These are phyloP conservation scores for Rhododendron williamsianum DNA, from an alignment of 148 eudicot species.

Conservation along the genomic window DNA sequence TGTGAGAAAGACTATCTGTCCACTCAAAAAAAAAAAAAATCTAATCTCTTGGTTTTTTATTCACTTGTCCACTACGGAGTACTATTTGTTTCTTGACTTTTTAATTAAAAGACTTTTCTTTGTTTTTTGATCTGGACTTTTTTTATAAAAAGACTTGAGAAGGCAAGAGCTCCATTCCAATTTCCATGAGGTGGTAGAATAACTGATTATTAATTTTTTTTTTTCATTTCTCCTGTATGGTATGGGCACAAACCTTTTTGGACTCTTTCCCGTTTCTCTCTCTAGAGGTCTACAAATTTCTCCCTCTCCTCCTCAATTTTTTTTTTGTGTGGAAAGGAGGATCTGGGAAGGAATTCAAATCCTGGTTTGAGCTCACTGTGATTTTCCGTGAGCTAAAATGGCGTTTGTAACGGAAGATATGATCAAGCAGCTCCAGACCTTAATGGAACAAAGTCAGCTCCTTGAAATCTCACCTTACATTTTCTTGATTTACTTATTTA, in stretches of 20 bases:
- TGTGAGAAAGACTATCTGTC: not conserved
- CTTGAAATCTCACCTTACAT: constrained; percentile 2
- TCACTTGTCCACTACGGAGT: not conserved
- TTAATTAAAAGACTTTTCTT: not conserved
- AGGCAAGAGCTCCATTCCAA: not conserved
- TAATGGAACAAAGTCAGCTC: constrained; percentile 51
- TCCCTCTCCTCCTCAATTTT: not conserved
- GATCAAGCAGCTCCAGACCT: constrained; percentile 60
- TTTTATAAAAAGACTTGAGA: not conserved
- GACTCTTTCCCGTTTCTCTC: not conserved
- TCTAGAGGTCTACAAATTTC: not conserved
- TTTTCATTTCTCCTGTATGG: not conserved
- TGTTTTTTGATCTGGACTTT: not conserved
- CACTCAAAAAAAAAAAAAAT: not conserved
- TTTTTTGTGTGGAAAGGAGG: not conserved
- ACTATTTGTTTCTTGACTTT: not conserved
- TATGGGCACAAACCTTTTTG: not conserved
- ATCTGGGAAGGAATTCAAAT: not conserved
- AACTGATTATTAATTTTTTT: not conserved
- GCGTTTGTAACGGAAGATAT: constrained; percentile 48
- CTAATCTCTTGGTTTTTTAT: not conserved
- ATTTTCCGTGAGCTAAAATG: constrained; percentile 20
- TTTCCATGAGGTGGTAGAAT: not conserved
- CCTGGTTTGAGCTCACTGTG: not conserved
- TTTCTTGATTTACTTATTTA: not conserved